These are phyloP conservation scores for Raphanus sativus DNA, from an alignment of 345 rosid species.

Conservation along the genomic window DNA sequence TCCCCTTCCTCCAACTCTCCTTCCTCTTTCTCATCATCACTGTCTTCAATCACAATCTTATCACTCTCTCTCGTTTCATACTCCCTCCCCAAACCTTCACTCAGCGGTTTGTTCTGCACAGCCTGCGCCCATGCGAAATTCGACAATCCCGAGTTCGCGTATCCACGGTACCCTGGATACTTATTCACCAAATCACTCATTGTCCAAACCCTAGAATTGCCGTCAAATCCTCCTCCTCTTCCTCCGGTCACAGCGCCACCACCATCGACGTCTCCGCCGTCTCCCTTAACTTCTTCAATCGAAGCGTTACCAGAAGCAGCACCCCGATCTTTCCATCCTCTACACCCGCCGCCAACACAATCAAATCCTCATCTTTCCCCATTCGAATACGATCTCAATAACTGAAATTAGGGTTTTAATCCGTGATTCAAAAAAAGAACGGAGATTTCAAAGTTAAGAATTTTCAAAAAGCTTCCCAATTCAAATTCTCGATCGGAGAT, in stretches of 20 bases:
- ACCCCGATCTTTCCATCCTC: not conserved
- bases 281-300: not conserved
- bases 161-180: not conserved
- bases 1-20: constrained; percentile 99
- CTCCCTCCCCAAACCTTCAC: constrained; percentile 53
- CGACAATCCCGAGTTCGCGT: constrained; percentile 10
- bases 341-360: not conserved
- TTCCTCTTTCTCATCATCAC: constrained; percentile 80
- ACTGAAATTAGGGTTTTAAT: constrained; percentile 28
- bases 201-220: not conserved
- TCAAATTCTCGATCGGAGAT: constrained; percentile 27
- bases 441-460: constrained; percentile 24
- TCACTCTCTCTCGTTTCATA: constrained; percentile 50
- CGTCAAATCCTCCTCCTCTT: not conserved
- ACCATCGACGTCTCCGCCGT: not conserved
- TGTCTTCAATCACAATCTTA: constrained; percentile 59
- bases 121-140: constrained; percentile 98
- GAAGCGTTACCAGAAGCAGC: not conserved
- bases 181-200: not conserved
- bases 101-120: constrained; percentile 81
- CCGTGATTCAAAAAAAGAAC: not conserved
- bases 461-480: not conserved
- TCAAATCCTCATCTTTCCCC: not conserved
- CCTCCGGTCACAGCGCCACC: not conserved
- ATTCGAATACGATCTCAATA: not conserved